Evolutionary conservation across 2,329 filamentous ascomycete genomes (phyloP).

Genomic region (Paracamarosporium sp.): DNA sequence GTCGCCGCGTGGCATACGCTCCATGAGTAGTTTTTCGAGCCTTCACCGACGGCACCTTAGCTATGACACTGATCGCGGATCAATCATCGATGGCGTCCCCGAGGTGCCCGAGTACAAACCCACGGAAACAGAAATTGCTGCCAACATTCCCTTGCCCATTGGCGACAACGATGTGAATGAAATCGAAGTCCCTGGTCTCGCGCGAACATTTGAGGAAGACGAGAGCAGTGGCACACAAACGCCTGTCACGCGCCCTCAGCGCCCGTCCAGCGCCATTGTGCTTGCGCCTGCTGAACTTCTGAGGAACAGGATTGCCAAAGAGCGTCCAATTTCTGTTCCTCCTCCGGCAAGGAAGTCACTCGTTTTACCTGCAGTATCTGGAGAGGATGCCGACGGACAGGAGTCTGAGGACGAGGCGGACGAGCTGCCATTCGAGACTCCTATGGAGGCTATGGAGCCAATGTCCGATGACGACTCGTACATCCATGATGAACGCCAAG

Average conservation of each 20-base stretch:
- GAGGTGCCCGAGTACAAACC: conserved; percentile 51
- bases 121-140: conserved; percentile 57
- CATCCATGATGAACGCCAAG: conserved; percentile 27
- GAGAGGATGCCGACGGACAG: background rate
- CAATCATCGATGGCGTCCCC: conserved; percentile 25
- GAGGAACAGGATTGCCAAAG: conserved; percentile 23
- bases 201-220: conserved; percentile 67
- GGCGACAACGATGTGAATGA: conserved; percentile 74
- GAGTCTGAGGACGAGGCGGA: conserved; percentile 8
- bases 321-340: conserved; percentile 42
- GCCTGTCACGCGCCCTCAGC: conserved; percentile 28
- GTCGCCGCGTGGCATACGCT: conserved; percentile 34
- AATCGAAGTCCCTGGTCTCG: conserved; percentile 78
- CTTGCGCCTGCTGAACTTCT: conserved; percentile 28
- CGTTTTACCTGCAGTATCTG: conserved; percentile 16
- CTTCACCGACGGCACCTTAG: conserved; percentile 37
- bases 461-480: conserved; percentile 28
- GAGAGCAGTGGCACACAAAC: conserved; percentile 34
- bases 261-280: conserved; percentile 40
- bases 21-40: conserved; percentile 36
- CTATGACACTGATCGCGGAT: conserved; percentile 35
- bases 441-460: conserved; percentile 32
- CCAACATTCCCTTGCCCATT: conserved; percentile 72
- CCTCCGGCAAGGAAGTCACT: conserved; percentile 28
- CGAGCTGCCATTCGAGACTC: conserved; percentile 29